Conservation (phyloP, 1,139 yeast species). For the Arxiozyma telluris region DNA sequence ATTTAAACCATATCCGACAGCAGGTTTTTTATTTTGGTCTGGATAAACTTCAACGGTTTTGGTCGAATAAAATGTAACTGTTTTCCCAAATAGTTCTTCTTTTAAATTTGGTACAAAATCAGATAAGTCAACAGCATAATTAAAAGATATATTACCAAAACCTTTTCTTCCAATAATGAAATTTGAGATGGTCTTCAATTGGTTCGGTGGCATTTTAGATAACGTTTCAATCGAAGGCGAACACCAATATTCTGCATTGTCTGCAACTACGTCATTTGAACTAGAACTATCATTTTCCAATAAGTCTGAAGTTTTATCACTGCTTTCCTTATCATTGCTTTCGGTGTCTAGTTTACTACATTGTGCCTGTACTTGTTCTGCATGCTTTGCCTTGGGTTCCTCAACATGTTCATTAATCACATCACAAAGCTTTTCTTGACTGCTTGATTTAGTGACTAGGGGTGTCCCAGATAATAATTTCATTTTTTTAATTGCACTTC, state of each 20-base stretch:
- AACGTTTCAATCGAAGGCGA: constrained; percentile 59
- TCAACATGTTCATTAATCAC: background rate
- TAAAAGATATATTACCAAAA: constrained; percentile 66
- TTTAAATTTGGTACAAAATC: constrained; percentile 38
- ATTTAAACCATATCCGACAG: constrained; percentile 66
- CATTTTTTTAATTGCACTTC: constrained; percentile 34
- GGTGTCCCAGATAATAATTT: constrained; percentile 31
- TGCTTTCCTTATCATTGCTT: background rate
- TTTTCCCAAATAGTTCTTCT: constrained; percentile 44
- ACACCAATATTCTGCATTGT: constrained; percentile 60
- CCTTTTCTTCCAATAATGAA: constrained; percentile 72
- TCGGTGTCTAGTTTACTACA: background rate
- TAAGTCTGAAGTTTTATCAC: background rate
- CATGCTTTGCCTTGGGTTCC: background rate
- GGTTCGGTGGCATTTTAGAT: constrained; percentile 38
- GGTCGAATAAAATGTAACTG: constrained; percentile 47
- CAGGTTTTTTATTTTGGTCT: constrained; percentile 45
- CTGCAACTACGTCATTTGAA: background rate
- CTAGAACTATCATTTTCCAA: background rate
- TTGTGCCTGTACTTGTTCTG: background rate
- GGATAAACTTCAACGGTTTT: constrained; percentile 62
- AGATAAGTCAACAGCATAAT: constrained; percentile 64
- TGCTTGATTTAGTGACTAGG: constrained; percentile 25
- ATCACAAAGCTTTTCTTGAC: constrained; percentile 1
- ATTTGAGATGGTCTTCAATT: constrained; percentile 51